Evolutionary conservation across 2,329 filamentous ascomycete species (phyloP).

Genomic region (Phaeosphaeriaceae sp.): DNA sequence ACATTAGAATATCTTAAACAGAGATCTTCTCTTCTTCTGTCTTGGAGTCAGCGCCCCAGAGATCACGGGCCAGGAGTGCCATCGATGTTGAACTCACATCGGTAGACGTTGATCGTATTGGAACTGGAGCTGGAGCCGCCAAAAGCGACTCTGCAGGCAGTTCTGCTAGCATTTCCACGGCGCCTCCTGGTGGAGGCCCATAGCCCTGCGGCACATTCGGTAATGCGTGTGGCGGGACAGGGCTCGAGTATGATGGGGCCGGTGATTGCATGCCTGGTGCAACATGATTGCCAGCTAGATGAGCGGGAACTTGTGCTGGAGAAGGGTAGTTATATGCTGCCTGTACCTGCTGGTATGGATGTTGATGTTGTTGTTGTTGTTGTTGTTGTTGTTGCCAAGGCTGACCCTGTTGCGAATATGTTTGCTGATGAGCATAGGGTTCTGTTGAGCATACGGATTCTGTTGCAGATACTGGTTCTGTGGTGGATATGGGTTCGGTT

Average conservation of each 20-base stretch:
- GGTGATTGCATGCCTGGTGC: slow-evolving; percentile 18
- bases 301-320: slow-evolving; percentile 2
- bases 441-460: slow-evolving; percentile 1
- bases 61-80: slow-evolving; percentile 2
- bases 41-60: slow-evolving; percentile 12
- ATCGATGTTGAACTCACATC: slow-evolving; percentile 19
- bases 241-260: slow-evolving; percentile 15
- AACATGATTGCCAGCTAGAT: slow-evolving; percentile 3
- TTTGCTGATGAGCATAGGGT: slow-evolving; percentile 13
- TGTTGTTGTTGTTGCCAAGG: slow-evolving; percentile 8
- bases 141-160: slow-evolving; percentile 19
- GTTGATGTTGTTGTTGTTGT: slow-evolving; percentile 3
- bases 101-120: slow-evolving; percentile 16
- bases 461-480: slow-evolving; percentile 10
- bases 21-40: slow-evolving; percentile 33
- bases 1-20: slow-evolving; percentile 30
- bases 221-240: slow-evolving; percentile 11
- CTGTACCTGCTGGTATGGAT: slow-evolving; percentile 9
- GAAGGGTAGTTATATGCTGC: slow-evolving; percentile 12
- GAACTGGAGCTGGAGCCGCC: slow-evolving; percentile 15
- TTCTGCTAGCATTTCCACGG: slow-evolving; percentile 26
- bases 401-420: slow-evolving; percentile 9
- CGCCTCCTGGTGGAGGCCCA: slow-evolving; percentile 13
- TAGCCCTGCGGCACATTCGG: slow-evolving; percentile 14
- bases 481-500: slow-evolving; percentile 8